Percentiles rank a stretch among this genome's conserved stretches.
Conservation (phyloP, 768 basidiomycete species). For the Xerocomellus intermedius region DNA sequence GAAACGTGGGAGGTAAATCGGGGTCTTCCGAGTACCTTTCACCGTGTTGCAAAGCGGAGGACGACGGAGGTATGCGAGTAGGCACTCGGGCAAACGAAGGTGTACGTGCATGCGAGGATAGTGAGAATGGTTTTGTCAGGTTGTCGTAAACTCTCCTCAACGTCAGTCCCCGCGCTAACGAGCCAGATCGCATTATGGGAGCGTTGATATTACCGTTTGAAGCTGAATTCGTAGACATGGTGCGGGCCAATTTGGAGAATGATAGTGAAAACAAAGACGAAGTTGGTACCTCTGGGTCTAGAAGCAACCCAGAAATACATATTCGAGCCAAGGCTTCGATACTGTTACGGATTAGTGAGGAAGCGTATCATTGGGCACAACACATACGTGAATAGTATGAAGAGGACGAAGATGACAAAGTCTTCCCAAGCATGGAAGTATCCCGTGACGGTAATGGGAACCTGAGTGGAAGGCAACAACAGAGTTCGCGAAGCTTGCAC, state of each 20-base stretch:
- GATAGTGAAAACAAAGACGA: conserved; percentile 46
- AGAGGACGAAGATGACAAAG: conserved; percentile 77
- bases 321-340: conserved; percentile 87
- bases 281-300: conserved; percentile 74
- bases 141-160: conserved; percentile 45
- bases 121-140: conserved; percentile 54
- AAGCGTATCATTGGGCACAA: conserved; percentile 24
- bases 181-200: conserved; percentile 26
- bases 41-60: neutral
- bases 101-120: conserved; percentile 30
- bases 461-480: conserved; percentile 47
- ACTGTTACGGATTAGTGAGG: conserved; percentile 36
- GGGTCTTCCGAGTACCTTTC: conserved; percentile 38
- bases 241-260: conserved; percentile 24
- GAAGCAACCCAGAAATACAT: conserved; percentile 82
- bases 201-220: conserved; percentile 27
- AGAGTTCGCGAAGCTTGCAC: conserved; percentile 71
- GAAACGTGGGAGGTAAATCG: conserved; percentile 44
- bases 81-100: conserved; percentile 16
- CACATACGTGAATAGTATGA: conserved; percentile 77
- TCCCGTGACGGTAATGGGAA: conserved; percentile 50
- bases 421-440: conserved; percentile 94
- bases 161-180: conserved; percentile 45
- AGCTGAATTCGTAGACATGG: conserved; percentile 27
- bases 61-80: conserved; percentile 6